Percentiles rank a stretch among this genome's conserved stretches.
These are phyloP conservation scores for Crithidia thermophila DNA, from an alignment of 208 protist genomes.

Conservation along the genomic window DNA sequence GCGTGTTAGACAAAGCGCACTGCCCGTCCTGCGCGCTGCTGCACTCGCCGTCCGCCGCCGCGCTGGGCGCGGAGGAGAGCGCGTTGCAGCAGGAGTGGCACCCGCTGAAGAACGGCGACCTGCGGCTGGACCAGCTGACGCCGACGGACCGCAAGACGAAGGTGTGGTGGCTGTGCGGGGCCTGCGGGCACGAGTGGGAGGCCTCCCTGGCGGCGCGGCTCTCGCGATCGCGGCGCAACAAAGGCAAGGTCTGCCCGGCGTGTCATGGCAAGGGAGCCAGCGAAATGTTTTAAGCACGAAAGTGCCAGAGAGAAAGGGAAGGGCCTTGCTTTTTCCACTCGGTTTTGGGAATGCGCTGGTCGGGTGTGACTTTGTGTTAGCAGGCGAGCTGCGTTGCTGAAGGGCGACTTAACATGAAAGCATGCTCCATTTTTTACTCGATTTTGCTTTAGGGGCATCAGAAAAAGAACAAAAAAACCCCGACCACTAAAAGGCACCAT, in stretches of 20 bases:
- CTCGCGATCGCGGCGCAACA: slow-evolving; percentile 20
- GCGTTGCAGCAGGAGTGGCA: slow-evolving; percentile 78
- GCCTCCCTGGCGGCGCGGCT: slow-evolving; percentile 63
- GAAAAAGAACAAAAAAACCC: too few species aligned
- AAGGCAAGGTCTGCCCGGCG: slow-evolving; percentile 50
- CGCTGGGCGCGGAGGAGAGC: slow-evolving; percentile 37
- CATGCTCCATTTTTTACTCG: too few species aligned
- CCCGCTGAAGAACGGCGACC: slow-evolving; percentile 82
- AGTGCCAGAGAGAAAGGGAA: too few species aligned
- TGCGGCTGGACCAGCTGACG: slow-evolving; percentile 57
- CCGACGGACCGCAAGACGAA: slow-evolving; percentile 57
- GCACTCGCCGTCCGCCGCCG: slow-evolving; percentile 31
- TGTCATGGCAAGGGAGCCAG: slow-evolving; percentile 46
- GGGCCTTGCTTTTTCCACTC: not conserved
- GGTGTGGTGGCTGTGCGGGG: slow-evolving; percentile 83
- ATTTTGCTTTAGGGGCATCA: too few species aligned
- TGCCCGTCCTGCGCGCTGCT: slow-evolving; percentile 65
- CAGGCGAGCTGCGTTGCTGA: not conserved
- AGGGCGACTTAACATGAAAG: too few species aligned
- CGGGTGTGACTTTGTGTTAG: too few species aligned
- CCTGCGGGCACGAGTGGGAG: slow-evolving; percentile 78
- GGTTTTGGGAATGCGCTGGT: too few species aligned
- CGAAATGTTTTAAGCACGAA: slow-evolving; percentile 12
- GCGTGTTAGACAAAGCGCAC: slow-evolving; percentile 49
- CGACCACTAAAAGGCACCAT: too few species aligned